These are phyloP conservation scores for Sanghuangporus sanghuang DNA, from an alignment of 1,284 basidiomycete genomes.

Conservation along the genomic window DNA sequence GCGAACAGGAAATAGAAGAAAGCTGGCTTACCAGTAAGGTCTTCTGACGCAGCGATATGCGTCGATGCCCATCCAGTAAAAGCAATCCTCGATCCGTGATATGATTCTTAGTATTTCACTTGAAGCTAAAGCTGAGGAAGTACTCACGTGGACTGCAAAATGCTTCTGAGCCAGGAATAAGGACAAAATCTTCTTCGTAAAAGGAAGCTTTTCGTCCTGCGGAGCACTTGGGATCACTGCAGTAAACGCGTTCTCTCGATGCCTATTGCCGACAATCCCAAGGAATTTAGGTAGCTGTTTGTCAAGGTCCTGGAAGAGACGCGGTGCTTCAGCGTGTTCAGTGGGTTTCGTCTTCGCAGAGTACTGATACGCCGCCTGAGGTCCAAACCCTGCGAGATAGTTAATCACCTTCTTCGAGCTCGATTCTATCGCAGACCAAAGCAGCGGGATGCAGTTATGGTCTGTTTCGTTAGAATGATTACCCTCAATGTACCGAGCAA, in stretches of 20 bases:
- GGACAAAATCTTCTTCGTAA: slow-evolving; percentile 6
- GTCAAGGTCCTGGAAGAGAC: slow-evolving; percentile 32
- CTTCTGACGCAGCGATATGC: slow-evolving; percentile 34
- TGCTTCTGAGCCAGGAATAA: slow-evolving; percentile 1
- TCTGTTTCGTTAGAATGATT: slow-evolving; percentile 27
- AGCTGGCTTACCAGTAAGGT: slow-evolving; percentile 25
- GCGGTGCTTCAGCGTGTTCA: slow-evolving; percentile 34
- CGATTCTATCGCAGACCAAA: slow-evolving; percentile 38
- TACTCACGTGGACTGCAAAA: slow-evolving; percentile 11
- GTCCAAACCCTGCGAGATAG: slow-evolving; percentile 37
- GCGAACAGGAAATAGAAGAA: slow-evolving; percentile 47
- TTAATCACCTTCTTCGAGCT: slow-evolving; percentile 35
- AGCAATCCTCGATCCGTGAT: slow-evolving; percentile 6
- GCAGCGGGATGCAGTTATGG: slow-evolving; percentile 27
- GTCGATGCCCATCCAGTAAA: slow-evolving; percentile 43
- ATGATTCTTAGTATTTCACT: background rate
- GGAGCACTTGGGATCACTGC: slow-evolving; percentile 5
- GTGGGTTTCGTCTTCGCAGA: slow-evolving; percentile 40
- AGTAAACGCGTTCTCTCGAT: slow-evolving; percentile 17
- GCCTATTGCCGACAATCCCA: slow-evolving; percentile 36
- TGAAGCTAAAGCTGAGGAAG: slow-evolving; percentile 24
- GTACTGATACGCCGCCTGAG: slow-evolving; percentile 34
- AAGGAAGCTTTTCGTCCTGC: slow-evolving; percentile 4
- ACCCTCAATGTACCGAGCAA: slow-evolving; percentile 43
- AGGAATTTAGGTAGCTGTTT: slow-evolving; percentile 39